Evolutionary conservation across 148 eudicot genomes (phyloP), one percentile per base, ranked within the genome.

Genomic region (Nepenthes mirabilis): DNA sequence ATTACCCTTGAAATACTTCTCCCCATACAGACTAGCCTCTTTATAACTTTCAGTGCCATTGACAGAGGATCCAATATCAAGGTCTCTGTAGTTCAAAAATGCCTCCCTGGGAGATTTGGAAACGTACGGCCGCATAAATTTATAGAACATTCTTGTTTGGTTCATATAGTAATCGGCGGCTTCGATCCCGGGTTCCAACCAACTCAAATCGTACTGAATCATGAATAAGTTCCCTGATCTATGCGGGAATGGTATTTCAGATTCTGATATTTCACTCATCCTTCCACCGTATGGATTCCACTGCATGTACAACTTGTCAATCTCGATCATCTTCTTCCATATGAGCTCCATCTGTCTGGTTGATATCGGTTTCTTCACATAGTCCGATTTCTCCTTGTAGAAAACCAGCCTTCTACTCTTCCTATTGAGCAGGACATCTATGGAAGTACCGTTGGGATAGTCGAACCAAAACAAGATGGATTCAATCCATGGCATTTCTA

Each of bases 231-330:
- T 75, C 5, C 80, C 86, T 32, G 59, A 66, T 11, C 83, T 51
- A 6, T 82, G 86, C 53, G 86, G 86, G 13, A 75, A 82, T 0
- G 86, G 83, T 5, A 76, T 72, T 1, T 52, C 74, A 3, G 33
- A 33, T 13, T 56, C 74, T 1, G 74, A 34, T 7, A 78, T 68
- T 23, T 78, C 68, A 5, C 59, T 43, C 86, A 81, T 81, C 50
- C 33, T 70, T 0, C 83, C 83, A 6, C 83, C 83, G 8, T 76
- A 80, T 2, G 80, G 83, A 37, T 65, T 80, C 56, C 73, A 73
- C 60, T 76, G 76, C 60, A 72, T 43, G 9, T 4, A 11, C 13
- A 62, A 58, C 11, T 59, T 49, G 55, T 62, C 80, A 11, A 72
- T 2, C 51, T 70, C 69, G n/a, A 72, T n/a, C 71, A 78, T 36